Evolutionary conservation across 2,329 filamentous ascomycete species (phyloP).

Genomic region (Cryphonectria japonica): DNA sequence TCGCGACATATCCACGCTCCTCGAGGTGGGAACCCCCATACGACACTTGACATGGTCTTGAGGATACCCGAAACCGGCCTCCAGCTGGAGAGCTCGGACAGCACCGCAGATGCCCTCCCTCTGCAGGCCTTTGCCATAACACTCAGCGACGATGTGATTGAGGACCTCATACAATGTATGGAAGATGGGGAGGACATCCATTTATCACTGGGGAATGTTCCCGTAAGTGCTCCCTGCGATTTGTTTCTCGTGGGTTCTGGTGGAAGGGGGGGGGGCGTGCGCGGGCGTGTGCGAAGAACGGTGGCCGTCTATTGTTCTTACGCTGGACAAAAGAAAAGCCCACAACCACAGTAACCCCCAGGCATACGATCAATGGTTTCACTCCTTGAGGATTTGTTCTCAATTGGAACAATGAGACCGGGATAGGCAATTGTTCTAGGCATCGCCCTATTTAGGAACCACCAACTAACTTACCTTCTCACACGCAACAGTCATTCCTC

Average conservation of each 20-base stretch:
- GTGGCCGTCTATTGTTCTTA: constrained; percentile 14
- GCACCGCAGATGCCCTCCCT: constrained; percentile 48
- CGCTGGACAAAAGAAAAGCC: neutral
- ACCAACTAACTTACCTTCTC: constrained; percentile 17
- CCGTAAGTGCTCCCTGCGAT: constrained; percentile 55
- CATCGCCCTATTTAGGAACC: neutral
- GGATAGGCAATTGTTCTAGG: neutral
- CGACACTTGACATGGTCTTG: constrained; percentile 44
- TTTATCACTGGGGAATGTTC: constrained; percentile 60
- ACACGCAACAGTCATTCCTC: constrained; percentile 51
- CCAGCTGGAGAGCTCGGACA: constrained; percentile 57
- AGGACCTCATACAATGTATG: constrained; percentile 64
- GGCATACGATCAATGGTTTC: constrained; percentile 1
- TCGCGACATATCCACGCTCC: constrained; percentile 12
- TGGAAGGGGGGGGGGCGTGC: neutral
- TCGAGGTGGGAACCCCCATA: constrained; percentile 26
- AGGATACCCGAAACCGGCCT: constrained; percentile 62
- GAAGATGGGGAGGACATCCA: constrained; percentile 60
- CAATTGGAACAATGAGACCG: constrained; percentile 10
- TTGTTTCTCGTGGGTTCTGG: neutral
- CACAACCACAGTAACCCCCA: neutral
- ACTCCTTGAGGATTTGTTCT: neutral
- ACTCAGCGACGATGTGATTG: constrained; percentile 61
- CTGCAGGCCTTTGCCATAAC: constrained; percentile 61
- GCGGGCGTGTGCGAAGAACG: neutral